Base-by-base conservation (phyloP, 2,329 filamentous ascomycete genomes). In the Ambrosiella xylebori region DNA sequence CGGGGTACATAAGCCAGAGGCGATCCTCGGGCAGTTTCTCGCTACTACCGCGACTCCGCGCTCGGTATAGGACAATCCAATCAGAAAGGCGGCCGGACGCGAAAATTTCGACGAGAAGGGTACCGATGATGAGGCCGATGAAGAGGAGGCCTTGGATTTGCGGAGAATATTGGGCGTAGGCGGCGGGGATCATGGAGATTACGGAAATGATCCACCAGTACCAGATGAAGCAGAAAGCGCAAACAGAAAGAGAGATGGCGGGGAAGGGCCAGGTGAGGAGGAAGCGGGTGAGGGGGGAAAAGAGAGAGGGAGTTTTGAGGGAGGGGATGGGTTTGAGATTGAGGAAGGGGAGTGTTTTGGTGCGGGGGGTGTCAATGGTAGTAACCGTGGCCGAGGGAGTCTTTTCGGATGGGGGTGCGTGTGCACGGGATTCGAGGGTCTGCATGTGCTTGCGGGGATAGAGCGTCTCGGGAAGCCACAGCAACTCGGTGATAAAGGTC, bases 121-220 rank as follows among this genome's bases (percentile, higher is more conserved):
- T 76, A 1, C 78, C 78, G 2, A 80, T 63, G 3, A 80, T 70
- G 2, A 81, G 65, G 0, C 77, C 77, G 7, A 79, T 63, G 61
- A 77, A 79, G 6, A 80, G 65, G 0, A 81, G 65, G 64, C 76
- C 76, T 62, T 79, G 77, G 37, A 74, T 73, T 51, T 77, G 67
- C 1, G 76, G 71, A 0, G 66, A 65, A 60, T 76, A 74, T n/a
- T 67, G 62, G n/a, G 64, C 64, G 60, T 80, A 80, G 27, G 77
- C 77, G 1, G 71, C 69, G 0, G 77, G 76, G 2, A 77, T 67
- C 68, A 77, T 71, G 2, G 76, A 78, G 57, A 79, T 74, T 17
- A 78, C 70, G 0, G 72, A 73, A 9, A 78, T 61, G 4, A 78
- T 68, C 76, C 76, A 80, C 76, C 76, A 80, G 64, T 80, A 80